phyloP scores from a whole-genome alignment of 805 yeast species.

The Lachancea waltii region DNA sequence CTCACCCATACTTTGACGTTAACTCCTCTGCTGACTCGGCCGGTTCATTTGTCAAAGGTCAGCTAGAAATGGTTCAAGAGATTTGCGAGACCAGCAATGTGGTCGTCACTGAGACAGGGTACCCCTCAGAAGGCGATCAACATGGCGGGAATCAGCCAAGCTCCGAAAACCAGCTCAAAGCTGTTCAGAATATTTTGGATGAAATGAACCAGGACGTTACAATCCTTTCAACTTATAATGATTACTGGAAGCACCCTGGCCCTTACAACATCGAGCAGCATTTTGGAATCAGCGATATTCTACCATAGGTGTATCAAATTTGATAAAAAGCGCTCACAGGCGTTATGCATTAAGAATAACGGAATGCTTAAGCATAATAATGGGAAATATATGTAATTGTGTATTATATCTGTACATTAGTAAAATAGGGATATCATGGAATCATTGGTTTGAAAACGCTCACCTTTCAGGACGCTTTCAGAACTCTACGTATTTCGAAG shows the following conservation, averaged over 20 bases:
- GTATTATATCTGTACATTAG: slow-evolving; percentile 6
- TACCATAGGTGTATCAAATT: slow-evolving; percentile 14
- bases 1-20: slow-evolving; percentile 78
- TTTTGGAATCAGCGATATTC: slow-evolving; percentile 55
- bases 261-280: slow-evolving; percentile 78
- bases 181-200: slow-evolving; percentile 56
- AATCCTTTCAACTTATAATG: slow-evolving; percentile 74
- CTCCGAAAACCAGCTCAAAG: slow-evolving; percentile 60
- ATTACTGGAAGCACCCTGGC: slow-evolving; percentile 84
- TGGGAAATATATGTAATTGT: slow-evolving; percentile 1
- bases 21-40: slow-evolving; percentile 56
- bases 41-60: slow-evolving; percentile 64
- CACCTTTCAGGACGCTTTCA: no score
- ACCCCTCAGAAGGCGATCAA: slow-evolving; percentile 66
- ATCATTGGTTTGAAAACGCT: no score
- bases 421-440: no score
- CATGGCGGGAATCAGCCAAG: slow-evolving; percentile 74
- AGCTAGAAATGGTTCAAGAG: slow-evolving; percentile 46
- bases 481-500: slow-evolving; percentile 49
- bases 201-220: slow-evolving; percentile 56
- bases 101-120: slow-evolving; percentile 79
- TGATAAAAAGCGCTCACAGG: no score
- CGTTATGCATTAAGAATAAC: no score
- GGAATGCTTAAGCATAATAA: neutral
- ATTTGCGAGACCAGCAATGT: slow-evolving; percentile 53